Evolutionary conservation across 108 stramenopile species (phyloP).

Genomic region (Thalassiosira profunda): DNA sequence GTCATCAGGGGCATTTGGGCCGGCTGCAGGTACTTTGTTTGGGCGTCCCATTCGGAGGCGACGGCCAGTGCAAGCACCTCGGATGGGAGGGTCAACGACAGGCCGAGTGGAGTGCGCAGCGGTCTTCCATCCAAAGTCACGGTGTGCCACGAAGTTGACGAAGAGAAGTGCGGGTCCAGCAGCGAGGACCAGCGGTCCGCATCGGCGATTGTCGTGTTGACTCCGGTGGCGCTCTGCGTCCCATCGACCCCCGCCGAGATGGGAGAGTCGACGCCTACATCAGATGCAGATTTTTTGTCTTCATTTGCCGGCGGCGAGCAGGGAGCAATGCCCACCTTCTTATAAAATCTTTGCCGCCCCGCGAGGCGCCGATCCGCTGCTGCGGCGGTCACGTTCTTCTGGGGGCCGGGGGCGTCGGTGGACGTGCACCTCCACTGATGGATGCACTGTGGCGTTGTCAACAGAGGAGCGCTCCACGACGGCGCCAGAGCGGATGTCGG

Average conservation of each 20-base stretch:
- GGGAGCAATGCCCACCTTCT: constrained; percentile 64
- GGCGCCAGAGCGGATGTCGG: too few relatives aligned
- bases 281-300: constrained; percentile 4
- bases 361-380: constrained; percentile 55
- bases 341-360: constrained; percentile 74
- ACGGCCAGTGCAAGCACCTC: constrained; percentile 81
- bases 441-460: too few relatives aligned
- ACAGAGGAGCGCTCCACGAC: too few relatives aligned
- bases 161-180: constrained; percentile 23
- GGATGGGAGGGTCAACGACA: constrained; percentile 78
- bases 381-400: constrained; percentile 34
- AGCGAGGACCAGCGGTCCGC: constrained; percentile 29
- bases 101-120: constrained; percentile 82
- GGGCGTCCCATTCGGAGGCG: constrained; percentile 96
- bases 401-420: background rate
- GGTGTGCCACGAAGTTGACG: constrained; percentile 56
- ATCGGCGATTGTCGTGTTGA: constrained; percentile 37
- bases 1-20: constrained; percentile 99
- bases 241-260: constrained; percentile 92
- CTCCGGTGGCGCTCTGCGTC: constrained; percentile 77
- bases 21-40: constrained; percentile 80
- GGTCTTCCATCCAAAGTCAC: constrained; percentile 83
- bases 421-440: background rate
- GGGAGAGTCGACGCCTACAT: constrained; percentile 54
- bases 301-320: constrained; percentile 44